A percentile compares a stretch with the other conserved stretches of the same genome.
These are phyloP conservation scores for Pseudogymnoascus sp. DNA, from an alignment of 2,329 filamentous ascomycete species.

Conservation along the genomic window DNA sequence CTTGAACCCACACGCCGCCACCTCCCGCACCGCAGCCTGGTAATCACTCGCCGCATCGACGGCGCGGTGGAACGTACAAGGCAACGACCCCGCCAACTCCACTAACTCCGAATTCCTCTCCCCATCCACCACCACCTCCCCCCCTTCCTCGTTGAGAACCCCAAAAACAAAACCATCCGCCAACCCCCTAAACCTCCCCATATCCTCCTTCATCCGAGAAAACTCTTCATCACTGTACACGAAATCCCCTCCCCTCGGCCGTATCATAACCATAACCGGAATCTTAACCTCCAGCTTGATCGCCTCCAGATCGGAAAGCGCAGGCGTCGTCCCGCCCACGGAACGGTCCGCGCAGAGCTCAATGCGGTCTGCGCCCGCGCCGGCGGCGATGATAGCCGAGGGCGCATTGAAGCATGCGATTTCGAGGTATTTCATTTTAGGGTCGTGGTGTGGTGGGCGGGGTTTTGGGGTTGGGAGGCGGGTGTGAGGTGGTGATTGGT, in stretches of 20 bases:
- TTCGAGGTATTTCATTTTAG: conserved; percentile 29
- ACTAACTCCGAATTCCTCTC: conserved; percentile 36
- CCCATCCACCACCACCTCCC: conserved; percentile 30
- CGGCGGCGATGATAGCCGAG: conserved; percentile 36
- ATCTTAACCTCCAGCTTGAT: conserved; percentile 18
- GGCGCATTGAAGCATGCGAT: conserved; percentile 39
- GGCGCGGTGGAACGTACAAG: conserved; percentile 48
- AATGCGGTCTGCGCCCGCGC: conserved; percentile 39
- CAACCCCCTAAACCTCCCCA: conserved; percentile 28
- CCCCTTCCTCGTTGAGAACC: conserved; percentile 28
- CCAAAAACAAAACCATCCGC: conserved; percentile 46
- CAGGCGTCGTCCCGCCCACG: conserved; percentile 36
- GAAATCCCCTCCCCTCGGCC: conserved; percentile 40
- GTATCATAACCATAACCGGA: conserved; percentile 46
- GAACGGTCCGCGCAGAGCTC: conserved; percentile 39
- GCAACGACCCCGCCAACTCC: conserved; percentile 29
- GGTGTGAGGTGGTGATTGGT: background rate
- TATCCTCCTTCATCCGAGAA: conserved; percentile 34
- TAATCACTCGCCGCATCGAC: conserved; percentile 37
- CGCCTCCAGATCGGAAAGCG: conserved; percentile 15
- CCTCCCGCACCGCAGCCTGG: conserved; percentile 27
- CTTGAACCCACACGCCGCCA: conserved; percentile 37
- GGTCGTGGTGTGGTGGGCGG: background rate
- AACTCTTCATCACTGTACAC: conserved; percentile 35
- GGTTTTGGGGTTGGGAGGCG: background rate